Base-by-base conservation (phyloP, 345 rosid species). In the Tarenaya hassleriana region DNA sequence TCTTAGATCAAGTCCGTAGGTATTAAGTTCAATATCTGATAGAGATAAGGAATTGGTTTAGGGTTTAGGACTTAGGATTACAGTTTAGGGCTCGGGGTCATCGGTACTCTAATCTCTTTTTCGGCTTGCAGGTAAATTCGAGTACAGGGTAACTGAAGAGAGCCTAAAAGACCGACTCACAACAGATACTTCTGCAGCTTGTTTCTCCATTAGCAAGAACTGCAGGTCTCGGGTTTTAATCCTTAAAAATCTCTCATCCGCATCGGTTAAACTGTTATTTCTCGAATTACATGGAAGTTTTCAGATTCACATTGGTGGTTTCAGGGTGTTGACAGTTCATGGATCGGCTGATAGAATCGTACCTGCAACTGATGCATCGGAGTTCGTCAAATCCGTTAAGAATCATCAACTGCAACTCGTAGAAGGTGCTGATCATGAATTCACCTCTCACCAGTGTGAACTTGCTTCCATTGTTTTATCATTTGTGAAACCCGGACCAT, bases 351-450 rank as follows among this genome's bases (percentile, higher is more conserved):
- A 87, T 56, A 70, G 67, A 50, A 55, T 82, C 10, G 96, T 91
- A 21, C 74, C 77, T 34, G 76, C 27, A 8, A 63, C 72, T 62
- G 98, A 83, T 52, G 92, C 95, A 31, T 50, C 49, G 10, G 80
- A 84, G 59, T 91, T 91, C 41, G 84, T 75, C 29, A 81, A 62
- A 66, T 24, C 72, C 56, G 79, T 84, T 57, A 69, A 35, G 18
- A 84, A 84, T 61, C 95, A 88, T 60, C 67, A 64, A 66, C 51
- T 91, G 46, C 67, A 66, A 54, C 62, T 83, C 29, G 57, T 88
- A 35, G 75, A 81, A 61, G 96, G 77, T 70, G 96, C 95, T 45
- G 90, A 91, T 76, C 98, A 87, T 56, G 95, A 84, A 38, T 91
- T 71, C 66, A 77, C 94, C 20, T 58, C 64, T 34, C 94, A 84